Base-by-base conservation (phyloP, 257 asterid genomes). In the Primulina tabacum region DNA sequence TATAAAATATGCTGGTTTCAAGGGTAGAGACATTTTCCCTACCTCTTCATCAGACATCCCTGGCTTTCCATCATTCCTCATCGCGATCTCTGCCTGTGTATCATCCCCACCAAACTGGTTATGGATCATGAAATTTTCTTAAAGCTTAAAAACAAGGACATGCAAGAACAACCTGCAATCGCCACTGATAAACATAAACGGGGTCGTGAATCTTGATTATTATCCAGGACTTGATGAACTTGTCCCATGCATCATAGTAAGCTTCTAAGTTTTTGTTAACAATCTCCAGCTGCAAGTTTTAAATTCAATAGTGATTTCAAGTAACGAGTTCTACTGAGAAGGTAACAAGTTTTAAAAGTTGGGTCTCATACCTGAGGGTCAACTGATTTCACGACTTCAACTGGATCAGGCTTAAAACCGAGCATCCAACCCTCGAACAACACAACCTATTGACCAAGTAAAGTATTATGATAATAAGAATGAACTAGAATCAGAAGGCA, bases 11-110 rank as follows among this genome's bases (percentile, higher is more conserved):
- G 34, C 26, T 28, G 7, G 37, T 67, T 66, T 40, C 78, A 16
- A 28, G 62, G 10, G 18, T 67, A 20, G 16, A 58, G 14, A 53
- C 65, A 64, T 64, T 53, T 35, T 5, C 37, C 56, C 26, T 58
- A 91, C 99, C 99, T 89, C 97, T 72, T 87, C 96, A 64, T 94
- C 97, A 0, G 97, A 77, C 97, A 94, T 79, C 75, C 96, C 95
- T 0, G 96, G 77, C 21, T 83, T 87, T 57, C 99, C 97, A 57
- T 86, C 97, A 17, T 72, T 77, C 78, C 93, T 85, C 97, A 94
- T 94, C 33, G 96, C 97, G 76, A 94, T 79, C 86, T 94, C 99
- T 0, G 99, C 99, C 99, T 93, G 82, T 67, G 77, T 68, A 64
- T 65, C 37, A 29, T 60, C 59, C 67, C 62, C 66, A 34, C 8